Evolutionary conservation across 2,329 filamentous ascomycete genomes (phyloP), one percentile per base, ranked within the genome.

Genomic region (Cyphellophora attinorum): DNA sequence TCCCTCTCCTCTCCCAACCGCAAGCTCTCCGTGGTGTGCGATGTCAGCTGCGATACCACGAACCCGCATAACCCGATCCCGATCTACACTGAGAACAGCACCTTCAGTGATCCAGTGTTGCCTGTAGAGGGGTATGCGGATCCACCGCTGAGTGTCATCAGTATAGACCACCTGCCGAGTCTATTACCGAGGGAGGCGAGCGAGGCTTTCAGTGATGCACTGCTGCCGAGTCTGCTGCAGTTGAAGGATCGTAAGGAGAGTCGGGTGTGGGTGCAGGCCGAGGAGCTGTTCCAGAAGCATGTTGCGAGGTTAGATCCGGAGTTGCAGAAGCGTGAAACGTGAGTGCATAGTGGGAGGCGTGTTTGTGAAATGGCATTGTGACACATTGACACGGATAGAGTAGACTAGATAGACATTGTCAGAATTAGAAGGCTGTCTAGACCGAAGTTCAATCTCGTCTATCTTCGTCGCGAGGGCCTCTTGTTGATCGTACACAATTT

Each of bases 31-130:
- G 83, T 93, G 29, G 74, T 93, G 41, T 85, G 81, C 58, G 85
- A 93, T 54, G 83, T 91, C 43, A 50, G 45, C 38, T 52, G 51
- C 38, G 51, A 50, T 40, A 64, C 61, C 13, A 64, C 61, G 17
- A 67, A 67, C 51, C 62, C 61, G 11, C 51, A 65, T 53, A 67
- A 65, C 51, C 64, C 61, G 14, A 59, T 67, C 35, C 86, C 86
- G 15, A 79, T 94, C 54, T 94, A 93, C 67, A 70, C 71, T 47
- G 76, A 82, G 55, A 83, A 84, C 59, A 94, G 83, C 31, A 91
- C 85, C 14, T 95, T 95, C 55, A 75, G 78, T 55, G 77, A 83
- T 55, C 89, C 88, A n/a, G 94, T 85, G 1, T 79, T 93, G 0
- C 72, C 78, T 1, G 81, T 91, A 15, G 65, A 75, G 19, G 76